These are phyloP conservation scores for Exidia glandulosa DNA, from an alignment of 768 basidiomycete genomes.

Conservation along the genomic window DNA sequence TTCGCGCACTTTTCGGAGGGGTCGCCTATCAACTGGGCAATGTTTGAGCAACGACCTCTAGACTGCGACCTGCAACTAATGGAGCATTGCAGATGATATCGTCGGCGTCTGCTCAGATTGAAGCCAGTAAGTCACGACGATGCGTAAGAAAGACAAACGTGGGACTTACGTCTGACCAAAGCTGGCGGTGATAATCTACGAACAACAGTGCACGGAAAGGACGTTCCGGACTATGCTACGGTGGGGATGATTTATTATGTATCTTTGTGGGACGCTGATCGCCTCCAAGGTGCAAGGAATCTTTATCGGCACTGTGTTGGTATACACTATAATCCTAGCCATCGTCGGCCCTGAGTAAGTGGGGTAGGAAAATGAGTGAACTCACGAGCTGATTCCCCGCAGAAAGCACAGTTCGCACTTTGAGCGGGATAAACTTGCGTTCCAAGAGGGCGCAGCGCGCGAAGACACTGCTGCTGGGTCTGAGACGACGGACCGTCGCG, in stretches of 20 bases:
- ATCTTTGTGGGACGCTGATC: background rate
- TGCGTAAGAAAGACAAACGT: background rate
- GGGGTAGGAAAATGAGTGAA: background rate
- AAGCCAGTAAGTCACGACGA: slow-evolving; percentile 38
- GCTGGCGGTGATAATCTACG: slow-evolving; percentile 52
- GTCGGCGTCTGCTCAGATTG: slow-evolving; percentile 68
- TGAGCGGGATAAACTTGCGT: slow-evolving; percentile 70
- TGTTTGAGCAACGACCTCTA: slow-evolving; percentile 18
- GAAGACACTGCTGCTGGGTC: slow-evolving; percentile 21
- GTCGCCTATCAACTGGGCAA: slow-evolving; percentile 79
- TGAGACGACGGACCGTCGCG: background rate
- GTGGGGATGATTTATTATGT: slow-evolving; percentile 22
- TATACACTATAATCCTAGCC: slow-evolving; percentile 64
- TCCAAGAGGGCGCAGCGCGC: slow-evolving; percentile 59
- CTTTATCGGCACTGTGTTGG: slow-evolving; percentile 71
- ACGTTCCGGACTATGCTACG: slow-evolving; percentile 55
- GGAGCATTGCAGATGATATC: slow-evolving; percentile 40
- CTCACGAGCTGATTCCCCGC: background rate
- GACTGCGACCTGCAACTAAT: background rate
- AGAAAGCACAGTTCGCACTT: slow-evolving; percentile 73
- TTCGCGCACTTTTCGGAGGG: slow-evolving; percentile 81
- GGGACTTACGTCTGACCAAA: slow-evolving; percentile 15
- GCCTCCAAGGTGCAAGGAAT: slow-evolving; percentile 51
- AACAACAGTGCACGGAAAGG: slow-evolving; percentile 31
- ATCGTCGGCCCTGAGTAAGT: slow-evolving; percentile 71